These are phyloP conservation scores for Leptographium flavum DNA, from an alignment of 2,329 filamentous ascomycete species.

Conservation along the genomic window DNA sequence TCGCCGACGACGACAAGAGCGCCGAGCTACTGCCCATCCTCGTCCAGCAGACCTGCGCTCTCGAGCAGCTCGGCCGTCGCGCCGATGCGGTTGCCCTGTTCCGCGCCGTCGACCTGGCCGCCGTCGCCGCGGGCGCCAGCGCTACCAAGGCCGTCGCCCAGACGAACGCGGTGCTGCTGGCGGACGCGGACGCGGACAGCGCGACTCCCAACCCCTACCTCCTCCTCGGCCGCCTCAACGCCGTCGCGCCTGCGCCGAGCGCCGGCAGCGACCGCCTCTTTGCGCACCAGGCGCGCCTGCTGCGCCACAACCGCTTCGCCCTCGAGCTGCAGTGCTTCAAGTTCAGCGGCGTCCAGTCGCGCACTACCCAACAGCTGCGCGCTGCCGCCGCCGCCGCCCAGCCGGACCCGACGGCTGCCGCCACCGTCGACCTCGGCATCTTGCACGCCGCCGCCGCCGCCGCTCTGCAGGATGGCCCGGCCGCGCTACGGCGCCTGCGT, in stretches of 20 bases:
- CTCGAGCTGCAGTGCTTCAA: slow-evolving; percentile 56
- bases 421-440: slow-evolving; percentile 27
- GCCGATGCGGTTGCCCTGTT: slow-evolving; percentile 52
- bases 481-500: slow-evolving; percentile 54
- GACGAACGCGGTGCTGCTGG: slow-evolving; percentile 39
- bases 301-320: slow-evolving; percentile 49
- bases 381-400: slow-evolving; percentile 13
- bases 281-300: slow-evolving; percentile 48
- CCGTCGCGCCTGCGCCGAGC: slow-evolving; percentile 30
- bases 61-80: slow-evolving; percentile 49
- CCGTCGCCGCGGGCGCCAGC: slow-evolving; percentile 50
- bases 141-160: slow-evolving; percentile 52
- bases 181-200: background rate
- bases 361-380: slow-evolving; percentile 28
- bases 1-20: slow-evolving; percentile 60
- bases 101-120: slow-evolving; percentile 41
- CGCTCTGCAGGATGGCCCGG: slow-evolving; percentile 46
- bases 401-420: slow-evolving; percentile 11
- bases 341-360: slow-evolving; percentile 41
- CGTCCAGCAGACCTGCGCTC: slow-evolving; percentile 62
- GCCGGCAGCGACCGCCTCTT: slow-evolving; percentile 51
- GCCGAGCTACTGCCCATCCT: slow-evolving; percentile 62
- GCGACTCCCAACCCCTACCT: slow-evolving; percentile 48
- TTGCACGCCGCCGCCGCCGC: slow-evolving; percentile 60
- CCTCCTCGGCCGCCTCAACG: slow-evolving; percentile 45